A percentile compares a stretch with the other conserved stretches of the same genome.
Evolutionary conservation across 2,329 filamentous ascomycete species (phyloP).

Genomic region (Acrocalymma vagum): DNA sequence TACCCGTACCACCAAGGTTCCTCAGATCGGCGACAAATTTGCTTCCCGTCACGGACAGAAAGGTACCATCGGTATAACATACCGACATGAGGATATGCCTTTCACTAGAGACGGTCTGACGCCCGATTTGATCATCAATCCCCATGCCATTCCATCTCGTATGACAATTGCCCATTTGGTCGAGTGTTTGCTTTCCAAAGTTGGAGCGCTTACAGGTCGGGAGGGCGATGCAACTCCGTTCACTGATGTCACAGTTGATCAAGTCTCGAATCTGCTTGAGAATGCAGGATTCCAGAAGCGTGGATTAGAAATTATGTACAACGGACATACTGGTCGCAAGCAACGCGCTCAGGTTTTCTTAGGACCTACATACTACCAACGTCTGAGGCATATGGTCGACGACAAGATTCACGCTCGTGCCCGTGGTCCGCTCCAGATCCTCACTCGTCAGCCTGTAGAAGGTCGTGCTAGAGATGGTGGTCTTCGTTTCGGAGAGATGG

Average conservation of each 20-base stretch:
- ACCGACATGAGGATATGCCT: conserved; percentile 98
- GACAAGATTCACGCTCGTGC: conserved; percentile 99
- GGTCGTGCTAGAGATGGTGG: conserved; percentile 98
- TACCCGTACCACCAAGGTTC: conserved; percentile 96
- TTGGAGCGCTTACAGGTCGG: conserved; percentile 89
- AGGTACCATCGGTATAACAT: conserved; percentile 98
- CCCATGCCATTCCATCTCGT: conserved; percentile 98
- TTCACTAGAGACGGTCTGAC: conserved; percentile 91
- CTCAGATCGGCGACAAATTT: conserved; percentile 99
- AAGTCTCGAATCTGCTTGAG: conserved; percentile 84
- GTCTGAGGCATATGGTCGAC: conserved; percentile 98
- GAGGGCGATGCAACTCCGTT: conserved; percentile 98
- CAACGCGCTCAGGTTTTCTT: conserved; percentile 94
- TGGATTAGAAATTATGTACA: conserved; percentile 98
- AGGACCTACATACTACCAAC: conserved; percentile 98
- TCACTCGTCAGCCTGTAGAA: conserved; percentile 96
- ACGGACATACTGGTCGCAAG: conserved; percentile 95
- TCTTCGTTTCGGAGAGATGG: conserved; percentile 99
- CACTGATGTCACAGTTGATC: conserved; percentile 96
- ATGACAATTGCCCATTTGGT: conserved; percentile 99
- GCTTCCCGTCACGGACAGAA: conserved; percentile 99
- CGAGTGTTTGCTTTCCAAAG: conserved; percentile 96
- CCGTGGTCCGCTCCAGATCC: conserved; percentile 93
- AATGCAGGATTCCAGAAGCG: conserved; percentile 95
- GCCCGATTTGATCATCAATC: conserved; percentile 98